phyloP scores from a whole-genome alignment of 164 flowering plant genomes.

The Chloranthus sessilifolius region DNA sequence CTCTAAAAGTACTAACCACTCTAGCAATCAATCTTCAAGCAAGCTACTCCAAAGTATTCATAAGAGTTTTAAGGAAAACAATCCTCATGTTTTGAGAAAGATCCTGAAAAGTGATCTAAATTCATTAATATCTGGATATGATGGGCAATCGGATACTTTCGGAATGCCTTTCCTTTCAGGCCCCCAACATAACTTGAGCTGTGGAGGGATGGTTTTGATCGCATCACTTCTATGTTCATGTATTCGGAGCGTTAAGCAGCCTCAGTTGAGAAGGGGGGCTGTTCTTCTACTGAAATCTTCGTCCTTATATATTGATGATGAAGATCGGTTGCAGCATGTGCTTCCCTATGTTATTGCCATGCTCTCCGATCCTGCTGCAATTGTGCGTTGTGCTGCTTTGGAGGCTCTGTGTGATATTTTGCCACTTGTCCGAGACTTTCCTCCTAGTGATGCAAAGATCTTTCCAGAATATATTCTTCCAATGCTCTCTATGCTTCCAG shows the following conservation, averaged over 20 bases:
- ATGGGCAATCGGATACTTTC: slow-evolving; percentile 68
- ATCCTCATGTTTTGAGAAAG: slow-evolving; percentile 49
- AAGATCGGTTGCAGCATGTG: slow-evolving; percentile 90
- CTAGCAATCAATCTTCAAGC: slow-evolving; percentile 32
- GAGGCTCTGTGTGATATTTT: slow-evolving; percentile 87
- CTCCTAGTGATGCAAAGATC: slow-evolving; percentile 98
- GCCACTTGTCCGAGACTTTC: slow-evolving; percentile 86
- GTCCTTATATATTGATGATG: slow-evolving; percentile 84
- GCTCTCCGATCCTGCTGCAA: slow-evolving; percentile 93
- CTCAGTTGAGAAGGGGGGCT: slow-evolving; percentile 81
- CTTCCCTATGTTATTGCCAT: slow-evolving; percentile 87
- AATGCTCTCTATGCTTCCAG: slow-evolving; percentile 98
- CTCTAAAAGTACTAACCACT: slow-evolving; percentile 22
- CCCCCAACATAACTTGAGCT: slow-evolving; percentile 52
- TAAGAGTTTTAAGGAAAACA: slow-evolving; percentile 39
- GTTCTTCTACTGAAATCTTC: slow-evolving; percentile 66
- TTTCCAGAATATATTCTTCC: slow-evolving; percentile 98
- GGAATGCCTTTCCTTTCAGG: slow-evolving; percentile 54
- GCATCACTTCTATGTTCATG: slow-evolving; percentile 93
- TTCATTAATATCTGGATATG: slow-evolving; percentile 60
- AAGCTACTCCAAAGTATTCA: slow-evolving; percentile 39
- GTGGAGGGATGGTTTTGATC: slow-evolving; percentile 96
- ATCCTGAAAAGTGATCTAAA: slow-evolving; percentile 51
- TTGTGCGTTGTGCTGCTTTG: slow-evolving; percentile 93
- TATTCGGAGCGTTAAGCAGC: slow-evolving; percentile 86